These are phyloP conservation scores for Phytophthora hibernalis DNA, from an alignment of 352 stramenopile genomes.

Conservation along the genomic window DNA sequence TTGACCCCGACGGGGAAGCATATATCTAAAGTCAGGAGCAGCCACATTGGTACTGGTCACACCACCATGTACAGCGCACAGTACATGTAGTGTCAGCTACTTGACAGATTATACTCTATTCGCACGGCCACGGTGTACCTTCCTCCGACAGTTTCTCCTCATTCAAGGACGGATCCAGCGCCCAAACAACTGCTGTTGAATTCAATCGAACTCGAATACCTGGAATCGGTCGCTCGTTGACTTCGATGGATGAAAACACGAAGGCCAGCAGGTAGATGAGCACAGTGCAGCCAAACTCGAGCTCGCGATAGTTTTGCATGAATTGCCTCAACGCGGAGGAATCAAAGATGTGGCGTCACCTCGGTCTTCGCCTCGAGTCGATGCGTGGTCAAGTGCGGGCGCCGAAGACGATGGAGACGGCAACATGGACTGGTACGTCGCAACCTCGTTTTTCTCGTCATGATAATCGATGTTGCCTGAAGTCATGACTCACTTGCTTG, in stretches of 20 bases:
- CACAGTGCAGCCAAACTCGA: slow-evolving; percentile 53
- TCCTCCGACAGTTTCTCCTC: slow-evolving; percentile 42
- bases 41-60: slow-evolving; percentile 50
- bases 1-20: slow-evolving; percentile 49
- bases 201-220: slow-evolving; percentile 47
- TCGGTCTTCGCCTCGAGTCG: not conserved
- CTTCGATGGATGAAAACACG: slow-evolving; percentile 52
- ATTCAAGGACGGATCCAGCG: slow-evolving; percentile 51
- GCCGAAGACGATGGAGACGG: slow-evolving; percentile 2
- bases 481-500: slow-evolving; percentile 5
- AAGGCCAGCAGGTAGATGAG: slow-evolving; percentile 49
- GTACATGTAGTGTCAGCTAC: too few species aligned
- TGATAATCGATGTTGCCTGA: not conserved
- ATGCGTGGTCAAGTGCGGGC: not conserved
- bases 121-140: not conserved
- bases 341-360: slow-evolving; percentile 7
- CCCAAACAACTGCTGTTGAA: slow-evolving; percentile 40
- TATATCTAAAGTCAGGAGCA: slow-evolving; percentile 37
- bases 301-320: slow-evolving; percentile 41
- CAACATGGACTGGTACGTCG: slow-evolving; percentile 4
- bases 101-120: too few species aligned
- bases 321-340: slow-evolving; percentile 1
- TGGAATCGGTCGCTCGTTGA: slow-evolving; percentile 52
- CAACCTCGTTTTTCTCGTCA: not conserved
- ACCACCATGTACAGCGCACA: not conserved